Percentiles rank a stretch among this genome's conserved stretches.
Evolutionary conservation across 495 filamentous ascomycete genomes (phyloP).

Genomic region (Recurvomyces mirabilis): DNA sequence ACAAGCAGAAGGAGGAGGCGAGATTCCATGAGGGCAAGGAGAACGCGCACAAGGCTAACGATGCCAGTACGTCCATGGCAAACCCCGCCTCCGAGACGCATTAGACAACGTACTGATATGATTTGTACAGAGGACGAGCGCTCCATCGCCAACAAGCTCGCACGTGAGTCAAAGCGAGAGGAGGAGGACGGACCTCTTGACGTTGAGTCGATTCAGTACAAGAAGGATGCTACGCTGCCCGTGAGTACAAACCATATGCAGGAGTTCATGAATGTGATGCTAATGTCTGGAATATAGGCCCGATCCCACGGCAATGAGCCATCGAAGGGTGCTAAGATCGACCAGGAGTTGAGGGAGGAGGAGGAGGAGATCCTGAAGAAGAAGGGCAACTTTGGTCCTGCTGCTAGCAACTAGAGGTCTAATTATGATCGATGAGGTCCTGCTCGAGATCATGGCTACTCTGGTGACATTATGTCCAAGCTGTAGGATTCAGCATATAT

Average conservation of each 20-base stretch:
- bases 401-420: no score
- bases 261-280: constrained; percentile 11
- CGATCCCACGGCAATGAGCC: constrained; percentile 35
- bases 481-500: no score
- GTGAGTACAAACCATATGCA: no score
- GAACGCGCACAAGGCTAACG: constrained; percentile 54
- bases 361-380: constrained; percentile 33
- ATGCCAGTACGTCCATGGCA: constrained; percentile 48
- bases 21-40: constrained; percentile 57
- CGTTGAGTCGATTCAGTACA: constrained; percentile 44
- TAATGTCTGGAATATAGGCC: no score
- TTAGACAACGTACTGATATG: background rate
- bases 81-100: background rate
- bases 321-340: constrained; percentile 35
- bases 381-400: constrained; percentile 34
- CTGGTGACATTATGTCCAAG: no score
- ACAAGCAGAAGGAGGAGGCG: constrained; percentile 30
- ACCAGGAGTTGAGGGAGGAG: constrained; percentile 34
- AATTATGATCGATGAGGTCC: no score
- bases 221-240: constrained; percentile 57
- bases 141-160: constrained; percentile 67
- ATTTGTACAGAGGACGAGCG: constrained; percentile 58
- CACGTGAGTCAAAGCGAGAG: constrained; percentile 45
- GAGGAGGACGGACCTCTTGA: constrained; percentile 31
- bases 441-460: no score